These are phyloP conservation scores for Phaeosphaeria sp. DNA, from an alignment of 2,329 filamentous ascomycete species.

Conservation along the genomic window DNA sequence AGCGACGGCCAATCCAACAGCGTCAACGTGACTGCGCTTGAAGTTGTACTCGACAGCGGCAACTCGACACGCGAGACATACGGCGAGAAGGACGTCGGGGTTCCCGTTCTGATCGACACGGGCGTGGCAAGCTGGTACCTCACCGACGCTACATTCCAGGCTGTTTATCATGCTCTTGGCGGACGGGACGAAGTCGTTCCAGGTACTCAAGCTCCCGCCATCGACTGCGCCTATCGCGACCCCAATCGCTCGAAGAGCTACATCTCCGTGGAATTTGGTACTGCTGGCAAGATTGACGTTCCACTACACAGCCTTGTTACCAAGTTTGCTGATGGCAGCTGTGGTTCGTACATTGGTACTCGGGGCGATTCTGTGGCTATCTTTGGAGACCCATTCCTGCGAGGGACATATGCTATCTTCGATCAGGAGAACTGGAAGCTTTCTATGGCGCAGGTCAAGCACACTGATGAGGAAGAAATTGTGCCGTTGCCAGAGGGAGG, in stretches of 20 bases:
- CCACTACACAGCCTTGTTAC: neutral
- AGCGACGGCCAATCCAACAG: neutral
- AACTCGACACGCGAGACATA: neutral
- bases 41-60: neutral
- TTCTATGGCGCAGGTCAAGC: too few relatives aligned
- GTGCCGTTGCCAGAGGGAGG: too few relatives aligned
- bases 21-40: neutral
- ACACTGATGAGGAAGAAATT: too few relatives aligned
- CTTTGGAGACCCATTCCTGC: too few relatives aligned
- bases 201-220: neutral
- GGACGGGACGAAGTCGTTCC: neutral
- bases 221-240: neutral
- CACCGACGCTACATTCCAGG: neutral
- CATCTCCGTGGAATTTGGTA: neutral
- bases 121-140: neutral
- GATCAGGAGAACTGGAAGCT: too few relatives aligned
- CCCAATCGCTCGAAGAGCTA: neutral
- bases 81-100: neutral
- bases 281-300: neutral
- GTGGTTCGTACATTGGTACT: neutral
- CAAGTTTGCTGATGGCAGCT: neutral
- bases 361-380: too few relatives aligned
- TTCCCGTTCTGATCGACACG: neutral
- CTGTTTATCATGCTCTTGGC: neutral
- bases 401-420: too few relatives aligned